Evolutionary conservation across 78 protist species (phyloP), one percentile per base, ranked within the genome.

Genomic region (Bodo saltans): DNA sequence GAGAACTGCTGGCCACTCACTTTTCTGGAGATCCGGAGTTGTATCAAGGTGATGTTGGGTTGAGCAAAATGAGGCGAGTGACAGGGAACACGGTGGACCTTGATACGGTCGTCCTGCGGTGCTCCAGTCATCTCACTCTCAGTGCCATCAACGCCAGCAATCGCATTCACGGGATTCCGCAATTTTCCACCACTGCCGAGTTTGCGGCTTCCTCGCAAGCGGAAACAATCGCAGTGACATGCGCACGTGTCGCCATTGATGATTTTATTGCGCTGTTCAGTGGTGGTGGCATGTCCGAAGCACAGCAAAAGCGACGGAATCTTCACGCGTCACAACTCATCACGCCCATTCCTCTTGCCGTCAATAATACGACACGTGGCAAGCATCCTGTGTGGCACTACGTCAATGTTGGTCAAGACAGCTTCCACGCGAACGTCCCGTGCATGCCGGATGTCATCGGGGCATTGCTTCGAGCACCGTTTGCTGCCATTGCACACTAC

Each of bases 11-110:
- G 37, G 34, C 39, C 21, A 3, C n/a, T 33, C 26, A 29, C 29
- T 76, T 76, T 12, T 11, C 37, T 3, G 33, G 72, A 12, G 35
- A 76, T 12, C 34, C 41, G 33, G 3, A 33, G 33, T 30, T 2
- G 17, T 76, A 76, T 67, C n/a, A 41, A 17, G 11, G 11, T 2
- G 34, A 39, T 67, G 67, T 3, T 1, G 81, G 81, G 33, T 41
- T 38, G 67, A 47, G 42, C 69, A 23, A 3, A 39, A 76, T 76
- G 81, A 40, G 42, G 41, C 8, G 35, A 25, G 3, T 39, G 30
- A 76, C 81, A 3, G 81, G 81, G 17, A 76, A 39, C 81, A 27
- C 25, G 41, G 81, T 76, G 27, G 81, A 76, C 35, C 81, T 76
- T 27, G 81, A 76, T 67, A 76, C 81, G 12, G 41, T 60, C 27